Base-by-base conservation (phyloP, 768 basidiomycete species). In the Mycena haematopus region DNA sequence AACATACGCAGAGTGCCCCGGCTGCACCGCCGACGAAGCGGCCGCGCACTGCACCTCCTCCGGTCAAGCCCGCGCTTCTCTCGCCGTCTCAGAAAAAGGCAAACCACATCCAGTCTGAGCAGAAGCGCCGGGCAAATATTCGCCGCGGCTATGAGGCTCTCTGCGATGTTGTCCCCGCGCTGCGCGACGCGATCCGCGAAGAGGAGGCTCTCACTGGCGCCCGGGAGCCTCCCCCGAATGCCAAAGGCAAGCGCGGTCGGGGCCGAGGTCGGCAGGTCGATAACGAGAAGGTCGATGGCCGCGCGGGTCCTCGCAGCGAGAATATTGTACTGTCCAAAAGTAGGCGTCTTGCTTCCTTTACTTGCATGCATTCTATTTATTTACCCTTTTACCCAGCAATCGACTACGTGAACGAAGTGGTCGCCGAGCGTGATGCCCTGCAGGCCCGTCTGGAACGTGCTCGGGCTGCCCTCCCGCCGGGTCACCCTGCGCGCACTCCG, bases 81-180 rank as follows among this genome's bases (percentile, higher is more conserved):
- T 88, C 90, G 1, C 86, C 91, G 0, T 88, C 90, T 2, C 92
- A 95, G 80, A 96, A 96, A 73, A 93, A 95, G 72, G 90, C 90
- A 42, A 96, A 96, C 69, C 95, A 97, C 71, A 96, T 97, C 67
- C 91, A 93, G 69, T 91, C 89, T 2, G 95, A 97, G 77, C 94
- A 96, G 78, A 96, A 96, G 74, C 88, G 95, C 25, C 86, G 95
- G 33, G 93, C 93, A 15, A 95, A 95, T 69, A 96, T 97, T 54
- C 83, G 93, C 13, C 78, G 88, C 40, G 95, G 94, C 13, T 96
- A 96, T 72, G 95, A 96, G 68, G 87, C 90, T 8, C 80, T 97
- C 0, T 95, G 94, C 70, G 89, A 89, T 25, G 85, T 86, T 27
- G 89, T 97, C 0, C 95, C 95, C 11, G 80, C 91, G 2, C 80